Conservation (phyloP, 495 filamentous ascomycete species). For the Penicillium crystallinum region DNA sequence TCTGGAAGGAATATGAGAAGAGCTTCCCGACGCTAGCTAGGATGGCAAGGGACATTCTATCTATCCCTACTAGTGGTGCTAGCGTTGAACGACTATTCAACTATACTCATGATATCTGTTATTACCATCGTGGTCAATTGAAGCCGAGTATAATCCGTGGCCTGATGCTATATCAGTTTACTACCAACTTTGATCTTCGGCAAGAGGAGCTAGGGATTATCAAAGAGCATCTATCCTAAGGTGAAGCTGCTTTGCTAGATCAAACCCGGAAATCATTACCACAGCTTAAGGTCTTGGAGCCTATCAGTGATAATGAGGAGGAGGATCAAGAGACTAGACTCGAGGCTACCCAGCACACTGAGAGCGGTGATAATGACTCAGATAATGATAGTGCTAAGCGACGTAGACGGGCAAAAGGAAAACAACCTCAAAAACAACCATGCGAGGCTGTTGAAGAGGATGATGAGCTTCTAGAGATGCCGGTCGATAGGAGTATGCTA, state of each 20-base stretch:
- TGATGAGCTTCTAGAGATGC: slow-evolving; percentile 2
- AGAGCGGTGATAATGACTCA: too few species aligned
- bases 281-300: slow-evolving; percentile 2
- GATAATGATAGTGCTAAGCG: too few species aligned
- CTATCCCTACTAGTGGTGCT: background rate
- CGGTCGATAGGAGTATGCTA: background rate
- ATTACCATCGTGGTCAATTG: background rate
- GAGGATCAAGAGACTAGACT: too few species aligned
- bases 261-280: background rate
- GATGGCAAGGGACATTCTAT: background rate
- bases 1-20: too few species aligned
- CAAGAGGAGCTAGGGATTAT: background rate
- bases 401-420: background rate
- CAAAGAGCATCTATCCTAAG: background rate
- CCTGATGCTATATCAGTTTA: slow-evolving; percentile 3
- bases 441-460: background rate
- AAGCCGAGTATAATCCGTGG: background rate
- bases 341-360: too few species aligned
- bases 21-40: too few species aligned
- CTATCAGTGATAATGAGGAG: slow-evolving; percentile 3
- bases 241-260: slow-evolving; percentile 2
- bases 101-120: background rate
- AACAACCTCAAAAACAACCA: background rate
- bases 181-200: background rate
- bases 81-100: background rate